These are phyloP conservation scores for Trichoderma virens DNA, from an alignment of 495 filamentous ascomycete species.

Conservation along the genomic window DNA sequence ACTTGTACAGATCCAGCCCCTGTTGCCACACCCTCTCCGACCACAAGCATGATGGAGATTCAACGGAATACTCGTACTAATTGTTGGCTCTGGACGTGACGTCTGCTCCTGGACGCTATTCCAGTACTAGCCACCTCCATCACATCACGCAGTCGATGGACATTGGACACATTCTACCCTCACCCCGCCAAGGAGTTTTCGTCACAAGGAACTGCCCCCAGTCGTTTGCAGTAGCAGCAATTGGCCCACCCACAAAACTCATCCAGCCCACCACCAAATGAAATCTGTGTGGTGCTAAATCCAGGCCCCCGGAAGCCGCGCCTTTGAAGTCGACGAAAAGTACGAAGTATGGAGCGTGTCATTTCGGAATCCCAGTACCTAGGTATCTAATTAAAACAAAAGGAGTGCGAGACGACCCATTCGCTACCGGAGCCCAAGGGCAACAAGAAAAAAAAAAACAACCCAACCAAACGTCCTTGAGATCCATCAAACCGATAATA, in stretches of 20 bases:
- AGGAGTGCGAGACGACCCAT: conserved; percentile 2
- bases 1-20: neutral
- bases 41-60: neutral
- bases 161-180: neutral
- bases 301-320: neutral
- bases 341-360: neutral
- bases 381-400: conserved; percentile 5
- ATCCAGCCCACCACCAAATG: neutral
- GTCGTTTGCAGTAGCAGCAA: neutral
- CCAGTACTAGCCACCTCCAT: neutral
- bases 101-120: neutral
- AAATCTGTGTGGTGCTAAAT: neutral
- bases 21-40: neutral
- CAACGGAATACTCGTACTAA: neutral
- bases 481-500: conserved; percentile 1
- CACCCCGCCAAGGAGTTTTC: neutral
- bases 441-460: neutral
- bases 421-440: neutral
- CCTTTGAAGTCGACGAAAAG: neutral
- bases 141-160: neutral
- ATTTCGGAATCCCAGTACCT: neutral
- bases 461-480: neutral
- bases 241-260: neutral
- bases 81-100: neutral
- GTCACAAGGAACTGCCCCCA: neutral